Base-by-base conservation (phyloP, 2,329 filamentous ascomycete species). In the Xylariomycetidae sp. region DNA sequence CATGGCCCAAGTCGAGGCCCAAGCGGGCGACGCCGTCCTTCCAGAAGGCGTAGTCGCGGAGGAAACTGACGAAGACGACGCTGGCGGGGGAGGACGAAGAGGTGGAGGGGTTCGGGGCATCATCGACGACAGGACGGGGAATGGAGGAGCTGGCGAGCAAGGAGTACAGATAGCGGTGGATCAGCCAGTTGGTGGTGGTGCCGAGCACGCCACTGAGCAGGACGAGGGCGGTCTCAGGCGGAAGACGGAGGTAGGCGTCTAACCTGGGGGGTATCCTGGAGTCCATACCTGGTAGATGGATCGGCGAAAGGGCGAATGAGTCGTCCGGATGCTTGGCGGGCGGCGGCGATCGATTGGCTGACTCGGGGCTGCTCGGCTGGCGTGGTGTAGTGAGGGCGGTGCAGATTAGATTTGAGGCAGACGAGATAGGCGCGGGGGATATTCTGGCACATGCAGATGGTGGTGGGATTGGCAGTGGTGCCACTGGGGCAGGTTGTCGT, bases 1-100 rank as follows among this genome's bases (percentile, higher is more conserved):
- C 57, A 5, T 68, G 68, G 13, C 81, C 73, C 31, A 92, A 64
- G 58, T 93, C 85, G 30, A 92, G 53, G 3, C 84, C 85, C 52
- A 87, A 59, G 57, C 80, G 80, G 33, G 76, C 72, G 2, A 72
- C 72, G 31, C 85, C 81, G 3, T 80, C 74, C 42, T 67, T 78
- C 87, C 88, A 95, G 54, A 94, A 93, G 1, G 73, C 65, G 43
- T 72, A 74, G 49, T 90, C 82, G 39, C 85, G 73, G 60, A 94
- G 64, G 60, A 92, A 95, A 63, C 85, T 93, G 37, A 92, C 78
- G 3, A 95, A 67, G 3, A 95, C 68, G 1, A 95, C 72, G 31
- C 65, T 70, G 17, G 58, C 60, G 13, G 25, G 23, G 17, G 31
- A 24, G 29, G 22, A 26, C 10, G 29, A 13, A 12, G 29, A 26